Evolutionary conservation across 2,329 filamentous ascomycete species (phyloP), one percentile per base, ranked within the genome.

Genomic region (Byssoonygena ceratinophila): DNA sequence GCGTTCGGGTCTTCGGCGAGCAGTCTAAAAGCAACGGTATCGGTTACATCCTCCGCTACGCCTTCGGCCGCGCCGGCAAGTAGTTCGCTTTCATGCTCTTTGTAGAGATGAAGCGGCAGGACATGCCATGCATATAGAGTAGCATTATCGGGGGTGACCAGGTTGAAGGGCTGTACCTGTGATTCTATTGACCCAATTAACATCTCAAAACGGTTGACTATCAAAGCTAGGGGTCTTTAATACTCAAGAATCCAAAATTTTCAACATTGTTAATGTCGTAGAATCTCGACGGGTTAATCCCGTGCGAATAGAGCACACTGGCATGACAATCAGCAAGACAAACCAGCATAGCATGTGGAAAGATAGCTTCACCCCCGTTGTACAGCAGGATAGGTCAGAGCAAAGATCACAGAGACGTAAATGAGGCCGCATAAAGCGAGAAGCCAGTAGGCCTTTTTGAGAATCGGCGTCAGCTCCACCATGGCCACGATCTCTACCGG

Each of bases 121-220:
- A 97, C 77, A 63, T 96, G 91, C 91, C 91, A 97, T 23, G 85
- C 86, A 64, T 92, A 94, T 16, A 97, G 71, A 1, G 74, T 80
- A 66, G 90, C 83, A 36, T 82, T 80, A 65, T 96, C 90, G 1
- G 80, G 73, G 0, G 88, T 92, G 3, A 70, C 71, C 34, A 97
- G 70, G 45, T 79, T 81, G 66, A 97, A 96, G 0, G 91, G 86
- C 4, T 87, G 89, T 2, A 94, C 85, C 70, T 97, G 91, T 60
- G 89, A 88, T 64, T 81, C 62, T 52, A 65, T 37, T 39, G 27
- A 52, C 56, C 29, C 40, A 16, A 23, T 41, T 16, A 40, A 16
- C 14, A 32, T 12, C 31, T 34, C 1, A 6, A 32, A 16, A 34
- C 9, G 39, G 46, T 20, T n/a, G 31, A 27, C 6, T 37, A 12